These are phyloP conservation scores for Dendryphion nanum DNA, from an alignment of 2,329 filamentous ascomycete genomes.

Conservation along the genomic window DNA sequence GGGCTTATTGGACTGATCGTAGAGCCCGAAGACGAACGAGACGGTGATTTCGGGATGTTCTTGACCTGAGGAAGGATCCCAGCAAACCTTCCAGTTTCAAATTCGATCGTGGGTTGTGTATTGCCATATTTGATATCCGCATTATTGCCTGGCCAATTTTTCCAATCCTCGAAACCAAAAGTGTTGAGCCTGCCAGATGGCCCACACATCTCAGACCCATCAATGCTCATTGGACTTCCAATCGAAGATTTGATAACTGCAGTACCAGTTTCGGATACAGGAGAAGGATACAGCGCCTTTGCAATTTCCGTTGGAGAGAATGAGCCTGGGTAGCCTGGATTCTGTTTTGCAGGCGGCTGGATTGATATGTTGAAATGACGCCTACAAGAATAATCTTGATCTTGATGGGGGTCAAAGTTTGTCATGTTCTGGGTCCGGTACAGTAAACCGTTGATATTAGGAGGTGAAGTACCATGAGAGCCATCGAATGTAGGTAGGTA, in stretches of 20 bases:
- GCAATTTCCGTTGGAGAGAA: constrained; percentile 29
- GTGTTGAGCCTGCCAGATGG: constrained; percentile 9
- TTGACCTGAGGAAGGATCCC: not conserved
- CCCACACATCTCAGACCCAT: constrained; percentile 22
- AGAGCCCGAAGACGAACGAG: constrained; percentile 2
- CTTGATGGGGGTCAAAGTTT: too few relatives aligned
- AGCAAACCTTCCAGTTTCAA: too few relatives aligned
- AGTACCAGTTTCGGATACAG: constrained; percentile 17
- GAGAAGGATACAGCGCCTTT: constrained; percentile 27
- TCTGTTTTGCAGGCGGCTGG: constrained; percentile 18
- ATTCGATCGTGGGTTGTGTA: too few relatives aligned
- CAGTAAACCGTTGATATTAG: too few relatives aligned
- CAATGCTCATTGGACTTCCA: constrained; percentile 24
- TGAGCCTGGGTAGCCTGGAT: constrained; percentile 33
- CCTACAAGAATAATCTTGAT: too few relatives aligned
- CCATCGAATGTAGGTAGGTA: not conserved
- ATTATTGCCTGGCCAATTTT: too few relatives aligned
- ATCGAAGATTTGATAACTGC: constrained; percentile 8
- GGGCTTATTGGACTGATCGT: constrained; percentile 18
- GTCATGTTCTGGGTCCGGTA: too few relatives aligned
- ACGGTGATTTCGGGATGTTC: not conserved
- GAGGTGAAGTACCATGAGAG: too few relatives aligned
- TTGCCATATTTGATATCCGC: too few relatives aligned
- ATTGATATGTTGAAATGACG: too few relatives aligned
- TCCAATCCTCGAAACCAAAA: too few relatives aligned